Base-by-base conservation (phyloP, 2,329 filamentous ascomycete species). In the Pseudocercospora fuligena region DNA sequence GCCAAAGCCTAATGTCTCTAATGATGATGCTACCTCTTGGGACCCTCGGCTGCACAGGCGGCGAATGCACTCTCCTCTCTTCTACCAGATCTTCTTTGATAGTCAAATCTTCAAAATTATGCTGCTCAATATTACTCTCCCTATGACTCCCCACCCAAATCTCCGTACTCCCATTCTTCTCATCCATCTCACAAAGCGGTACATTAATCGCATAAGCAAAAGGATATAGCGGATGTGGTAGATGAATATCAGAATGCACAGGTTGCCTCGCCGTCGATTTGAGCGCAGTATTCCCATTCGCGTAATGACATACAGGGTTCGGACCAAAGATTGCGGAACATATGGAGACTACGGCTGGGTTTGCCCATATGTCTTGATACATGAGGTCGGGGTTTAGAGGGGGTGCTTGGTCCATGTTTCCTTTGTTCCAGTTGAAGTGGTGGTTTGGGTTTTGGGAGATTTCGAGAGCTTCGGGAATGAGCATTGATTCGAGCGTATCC, bases 1-100 rank as follows among this genome's bases (percentile, higher is more conserved):
- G 87, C 87, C 88, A 90, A 5, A 89, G 81, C 25, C 87, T 78
- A 61, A 90, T 75, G 73, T 90, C 88, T 1, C 88, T 81, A 31
- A 90, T 73, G 40, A 89, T 80, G 23, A 89, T 73, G 46, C 85
- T 84, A 0, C 88, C 87, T 70, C 86, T 87, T 40, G 79, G 79
- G 0, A 88, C 81, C 2, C 76, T 63, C 0, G 86, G 85, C 71
- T 88, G 86, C 11, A 81, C 73, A 0, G 85, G 85, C 5, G 82
- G 80, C 6, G 81, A 75, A 1, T 78, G 70, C 3, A 71, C 63
- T 1, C 77, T 66, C 5, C 82, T 78, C 59, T 78, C 73, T 1
- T 79, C 79, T 0, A 87, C 70, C 1, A 82, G 72, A 0, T 77
- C 73, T 49, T 79, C 66, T 16, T 74, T 81, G 69, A 88, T 86